phyloP scores from a whole-genome alignment of 2,329 filamentous ascomycete genomes.

The Fusarium sp. region DNA sequence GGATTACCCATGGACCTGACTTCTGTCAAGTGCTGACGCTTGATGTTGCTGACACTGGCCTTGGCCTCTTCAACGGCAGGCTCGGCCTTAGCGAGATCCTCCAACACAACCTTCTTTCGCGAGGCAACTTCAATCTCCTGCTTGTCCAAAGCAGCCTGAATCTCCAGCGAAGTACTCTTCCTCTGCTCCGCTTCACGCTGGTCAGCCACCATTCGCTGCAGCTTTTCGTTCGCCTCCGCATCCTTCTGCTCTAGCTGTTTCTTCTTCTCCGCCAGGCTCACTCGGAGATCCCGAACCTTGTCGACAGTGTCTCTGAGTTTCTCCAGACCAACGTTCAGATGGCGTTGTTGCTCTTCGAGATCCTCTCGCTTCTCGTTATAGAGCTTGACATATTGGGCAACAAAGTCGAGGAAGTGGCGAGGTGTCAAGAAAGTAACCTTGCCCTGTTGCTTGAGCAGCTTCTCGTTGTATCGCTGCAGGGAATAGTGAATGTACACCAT shows the following conservation, averaged over 20 bases:
- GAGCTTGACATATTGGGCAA: slow-evolving; percentile 95
- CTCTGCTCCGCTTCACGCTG: slow-evolving; percentile 94
- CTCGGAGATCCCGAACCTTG: slow-evolving; percentile 93
- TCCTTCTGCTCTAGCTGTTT: slow-evolving; percentile 93
- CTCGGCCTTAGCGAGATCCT: slow-evolving; percentile 91
- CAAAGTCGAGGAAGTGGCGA: slow-evolving; percentile 97
- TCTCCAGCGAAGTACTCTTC: slow-evolving; percentile 88
- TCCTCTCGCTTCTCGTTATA: slow-evolving; percentile 99
- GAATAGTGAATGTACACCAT: slow-evolving; percentile 99
- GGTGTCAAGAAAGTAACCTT: slow-evolving; percentile 94
- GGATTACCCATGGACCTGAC: slow-evolving; percentile 97
- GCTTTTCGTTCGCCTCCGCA: slow-evolving; percentile 94
- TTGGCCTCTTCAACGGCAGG: slow-evolving; percentile 94
- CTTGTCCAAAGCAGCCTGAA: slow-evolving; percentile 87
- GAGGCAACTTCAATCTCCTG: slow-evolving; percentile 90
- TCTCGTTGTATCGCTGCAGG: slow-evolving; percentile 88
- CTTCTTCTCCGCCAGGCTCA: slow-evolving; percentile 95
- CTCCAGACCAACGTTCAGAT: slow-evolving; percentile 97
- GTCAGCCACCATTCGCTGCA: slow-evolving; percentile 97
- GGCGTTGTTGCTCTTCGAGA: slow-evolving; percentile 97
- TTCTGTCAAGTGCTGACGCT: slow-evolving; percentile 96
- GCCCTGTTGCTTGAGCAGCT: slow-evolving; percentile 91
- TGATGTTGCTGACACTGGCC: slow-evolving; percentile 98
- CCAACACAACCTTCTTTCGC: slow-evolving; percentile 86
- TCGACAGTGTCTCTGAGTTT: slow-evolving; percentile 97